Evolutionary conservation across 2,329 filamentous ascomycete genomes (phyloP), one percentile per base, ranked within the genome.

Genomic region (Ophiostoma ips): DNA sequence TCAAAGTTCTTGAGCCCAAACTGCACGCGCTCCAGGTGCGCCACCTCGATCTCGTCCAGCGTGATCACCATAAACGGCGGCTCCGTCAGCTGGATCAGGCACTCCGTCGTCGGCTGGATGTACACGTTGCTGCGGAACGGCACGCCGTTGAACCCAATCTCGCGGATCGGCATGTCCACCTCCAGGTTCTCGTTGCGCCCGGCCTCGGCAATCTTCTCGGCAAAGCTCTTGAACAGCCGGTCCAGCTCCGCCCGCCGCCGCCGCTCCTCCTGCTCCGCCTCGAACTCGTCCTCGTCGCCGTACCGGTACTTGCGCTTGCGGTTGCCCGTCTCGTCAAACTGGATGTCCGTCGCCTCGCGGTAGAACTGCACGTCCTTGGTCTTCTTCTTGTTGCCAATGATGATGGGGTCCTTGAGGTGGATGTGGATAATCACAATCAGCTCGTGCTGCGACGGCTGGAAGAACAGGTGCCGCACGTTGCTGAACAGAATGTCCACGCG

Each of bases 1-100:
- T 98, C 92, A 65, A 98, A 98, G 67, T 98, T 98, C 74, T 96
- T 95, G 54, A 98, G 75, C 33, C 92, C 94, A 61, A 98, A 98
- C 68, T 90, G 75, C 16, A 98, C 92, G 70, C 90, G 86, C 66
- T 98, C 92, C 52, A 98, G 71, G 68, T 98, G 92, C 15, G 92
- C 92, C 58, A 96, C 78, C 66, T 98, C 92, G 56, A 98, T 92
- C 61, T 98, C 92, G 47, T 90, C 88, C 33, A 98, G 78, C 0
- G 92, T 95, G 57, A 98, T 75, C 47, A 95, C 92, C 71, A 94
- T 84, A 69, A 98, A 98, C 0, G 92, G 94, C 24, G 90, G 90
- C 64, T 98, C 92, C 3, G 92, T 95, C 51, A 98, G 78, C 66
- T 98, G 92, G 49, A 98, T 94, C 46, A 98, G 74, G 59, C 92